A percentile compares a stretch with the other conserved stretches of the same genome.
Evolutionary conservation across 768 basidiomycete genomes (phyloP).

Genomic region (Boletellus ananas): DNA sequence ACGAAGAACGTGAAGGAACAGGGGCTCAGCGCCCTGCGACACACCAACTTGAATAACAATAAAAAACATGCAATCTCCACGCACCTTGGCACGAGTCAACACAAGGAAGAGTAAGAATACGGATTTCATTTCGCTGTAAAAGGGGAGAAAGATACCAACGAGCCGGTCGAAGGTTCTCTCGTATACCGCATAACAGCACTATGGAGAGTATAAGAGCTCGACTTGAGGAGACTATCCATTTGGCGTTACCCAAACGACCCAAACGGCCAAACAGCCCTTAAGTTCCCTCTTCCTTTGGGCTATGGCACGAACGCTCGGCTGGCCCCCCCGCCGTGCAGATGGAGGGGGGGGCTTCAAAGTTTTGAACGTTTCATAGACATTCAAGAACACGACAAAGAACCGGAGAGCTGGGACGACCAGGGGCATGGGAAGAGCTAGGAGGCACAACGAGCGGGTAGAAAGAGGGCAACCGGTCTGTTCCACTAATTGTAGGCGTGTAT

Average conservation of each 20-base stretch:
- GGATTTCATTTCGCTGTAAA: constrained; percentile 81
- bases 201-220: constrained; percentile 14
- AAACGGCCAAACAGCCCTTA: constrained; percentile 80
- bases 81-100: constrained; percentile 68
- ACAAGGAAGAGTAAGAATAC: constrained; percentile 70
- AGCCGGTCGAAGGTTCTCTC: constrained; percentile 64
- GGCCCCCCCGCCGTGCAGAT: constrained; percentile 46
- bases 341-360: constrained; percentile 65
- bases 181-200: constrained; percentile 68
- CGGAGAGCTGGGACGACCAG: constrained; percentile 66
- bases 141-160: constrained; percentile 71
- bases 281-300: constrained; percentile 79
- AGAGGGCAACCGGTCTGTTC: constrained; percentile 4
- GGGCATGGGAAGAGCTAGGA: constrained; percentile 46
- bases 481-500: constrained; percentile 1
- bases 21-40: constrained; percentile 76
- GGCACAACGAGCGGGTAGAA: neutral
- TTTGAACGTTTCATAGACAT: constrained; percentile 84
- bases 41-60: constrained; percentile 8
- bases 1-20: constrained; percentile 76
- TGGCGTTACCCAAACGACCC: constrained; percentile 76
- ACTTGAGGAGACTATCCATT: constrained; percentile 6
- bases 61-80: constrained; percentile 21
- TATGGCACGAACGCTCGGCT: constrained; percentile 62
- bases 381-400: constrained; percentile 67